phyloP scores from a whole-genome alignment of 176 grass and related monocot species.

The Paspalum vaginatum region DNA sequence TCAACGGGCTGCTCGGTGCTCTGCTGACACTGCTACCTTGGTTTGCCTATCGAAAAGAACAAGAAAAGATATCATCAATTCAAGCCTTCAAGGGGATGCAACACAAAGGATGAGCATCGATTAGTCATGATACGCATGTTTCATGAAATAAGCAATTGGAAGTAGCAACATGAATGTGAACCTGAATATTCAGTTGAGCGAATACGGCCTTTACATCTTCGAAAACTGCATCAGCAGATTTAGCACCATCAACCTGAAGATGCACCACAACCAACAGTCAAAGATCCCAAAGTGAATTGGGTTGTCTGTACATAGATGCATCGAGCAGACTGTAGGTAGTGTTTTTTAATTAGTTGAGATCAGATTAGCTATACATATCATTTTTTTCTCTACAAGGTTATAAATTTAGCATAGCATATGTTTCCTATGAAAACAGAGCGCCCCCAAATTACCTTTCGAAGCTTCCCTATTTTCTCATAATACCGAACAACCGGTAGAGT shows the following conservation, averaged over 20 bases:
- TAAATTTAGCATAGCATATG: neutral
- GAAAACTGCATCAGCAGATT: slow-evolving; percentile 50
- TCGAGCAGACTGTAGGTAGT: neutral
- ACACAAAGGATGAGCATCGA: neutral
- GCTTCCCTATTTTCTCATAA: slow-evolving; percentile 51
- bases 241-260: slow-evolving; percentile 57
- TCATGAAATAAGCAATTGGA: slow-evolving; percentile 7
- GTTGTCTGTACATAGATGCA: too few species aligned
- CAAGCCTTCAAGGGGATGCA: neutral
- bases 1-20: slow-evolving; percentile 30
- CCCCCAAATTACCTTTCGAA: slow-evolving; percentile 45
- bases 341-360: neutral
- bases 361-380: neutral
- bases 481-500: slow-evolving; percentile 59
- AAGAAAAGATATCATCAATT: neutral
- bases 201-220: slow-evolving; percentile 65
- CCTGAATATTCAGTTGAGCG: slow-evolving; percentile 25
- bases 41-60: slow-evolving; percentile 14
- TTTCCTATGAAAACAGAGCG: neutral
- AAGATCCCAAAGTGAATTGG: neutral
- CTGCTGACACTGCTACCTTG: slow-evolving; percentile 4
- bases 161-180: slow-evolving; percentile 26
- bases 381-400: neutral
- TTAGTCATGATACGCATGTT: neutral
- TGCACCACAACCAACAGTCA: too few species aligned